Conservation (phyloP, 75 land plant genomes). For the Pinus tabuliformis region DNA sequence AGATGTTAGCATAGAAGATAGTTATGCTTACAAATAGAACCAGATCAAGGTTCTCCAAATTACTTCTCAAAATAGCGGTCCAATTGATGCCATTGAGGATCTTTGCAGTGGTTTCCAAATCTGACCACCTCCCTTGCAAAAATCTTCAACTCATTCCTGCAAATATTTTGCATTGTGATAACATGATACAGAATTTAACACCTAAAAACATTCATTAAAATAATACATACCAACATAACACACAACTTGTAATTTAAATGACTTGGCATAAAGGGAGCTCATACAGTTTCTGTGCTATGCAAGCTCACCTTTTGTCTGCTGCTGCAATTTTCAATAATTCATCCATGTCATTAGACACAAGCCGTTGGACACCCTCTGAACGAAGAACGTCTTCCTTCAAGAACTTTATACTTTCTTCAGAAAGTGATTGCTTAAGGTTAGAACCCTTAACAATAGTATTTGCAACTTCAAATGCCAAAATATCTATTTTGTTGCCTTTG, state of each 20-base stretch:
- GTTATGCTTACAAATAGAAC: background rate
- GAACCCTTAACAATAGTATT: slow-evolving; percentile 89
- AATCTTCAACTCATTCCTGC: slow-evolving; percentile 77
- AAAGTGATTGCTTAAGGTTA: slow-evolving; percentile 70
- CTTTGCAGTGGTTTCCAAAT: slow-evolving; percentile 90
- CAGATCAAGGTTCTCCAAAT: slow-evolving; percentile 5
- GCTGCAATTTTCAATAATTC: slow-evolving; percentile 87
- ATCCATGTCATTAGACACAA: slow-evolving; percentile 67
- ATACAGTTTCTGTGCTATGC: background rate
- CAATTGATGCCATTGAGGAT: slow-evolving; percentile 90
- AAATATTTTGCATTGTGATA: slow-evolving; percentile 6
- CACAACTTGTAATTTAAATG: background rate
- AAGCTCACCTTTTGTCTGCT: slow-evolving; percentile 79
- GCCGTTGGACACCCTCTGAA: slow-evolving; percentile 74
- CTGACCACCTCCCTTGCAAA: slow-evolving; percentile 83
- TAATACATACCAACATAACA: background rate
- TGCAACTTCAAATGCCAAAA: slow-evolving; percentile 96
- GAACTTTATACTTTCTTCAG: slow-evolving; percentile 68
- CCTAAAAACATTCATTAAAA: background rate
- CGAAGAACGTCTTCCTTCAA: slow-evolving; percentile 65
- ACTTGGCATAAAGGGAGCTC: background rate
- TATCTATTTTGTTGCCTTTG: slow-evolving; percentile 71
- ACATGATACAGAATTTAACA: background rate
- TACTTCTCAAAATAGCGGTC: slow-evolving; percentile 80
- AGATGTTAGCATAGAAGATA: slow-evolving; percentile 11